Conservation (phyloP, 306 rosid genomes). For the Pterocarpus santalinus region DNA sequence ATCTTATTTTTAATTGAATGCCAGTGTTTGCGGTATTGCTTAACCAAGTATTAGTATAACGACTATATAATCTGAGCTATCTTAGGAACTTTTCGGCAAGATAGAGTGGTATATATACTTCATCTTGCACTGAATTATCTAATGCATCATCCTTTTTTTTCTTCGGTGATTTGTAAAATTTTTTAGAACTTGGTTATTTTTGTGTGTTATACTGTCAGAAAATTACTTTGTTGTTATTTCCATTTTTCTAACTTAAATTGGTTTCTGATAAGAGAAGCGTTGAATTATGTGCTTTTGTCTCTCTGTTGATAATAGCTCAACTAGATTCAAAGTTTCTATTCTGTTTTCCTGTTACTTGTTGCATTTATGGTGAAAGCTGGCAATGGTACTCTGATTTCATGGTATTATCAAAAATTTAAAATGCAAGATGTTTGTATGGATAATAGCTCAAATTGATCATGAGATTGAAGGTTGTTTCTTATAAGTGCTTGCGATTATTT, state of each 20-base stretch:
- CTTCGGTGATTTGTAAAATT: neutral
- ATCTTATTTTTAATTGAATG: constrained; percentile 2
- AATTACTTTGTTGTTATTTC: constrained; percentile 4
- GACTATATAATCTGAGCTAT: constrained; percentile 4
- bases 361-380: constrained; percentile 27
- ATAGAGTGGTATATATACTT: neutral
- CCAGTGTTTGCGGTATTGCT: constrained; percentile 6
- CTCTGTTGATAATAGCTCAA: constrained; percentile 3
- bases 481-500: constrained; percentile 16
- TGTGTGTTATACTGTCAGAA: neutral
- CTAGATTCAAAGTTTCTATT: constrained; percentile 16
- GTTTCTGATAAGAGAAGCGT: constrained; percentile 19
- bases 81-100: constrained; percentile 23
- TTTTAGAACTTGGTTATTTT: constrained; percentile 34
- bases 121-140: constrained; percentile 26
- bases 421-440: constrained; percentile 1
- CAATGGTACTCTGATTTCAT: constrained; percentile 26
- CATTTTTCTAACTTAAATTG: constrained; percentile 25
- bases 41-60: constrained; percentile 21
- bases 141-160: neutral
- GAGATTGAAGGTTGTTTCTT: constrained; percentile 34
- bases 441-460: constrained; percentile 33
- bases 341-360: constrained; percentile 25
- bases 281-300: constrained; percentile 4
- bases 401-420: constrained; percentile 10